Base-by-base conservation (phyloP, 768 basidiomycete genomes). In the Mycena alexandri region DNA sequence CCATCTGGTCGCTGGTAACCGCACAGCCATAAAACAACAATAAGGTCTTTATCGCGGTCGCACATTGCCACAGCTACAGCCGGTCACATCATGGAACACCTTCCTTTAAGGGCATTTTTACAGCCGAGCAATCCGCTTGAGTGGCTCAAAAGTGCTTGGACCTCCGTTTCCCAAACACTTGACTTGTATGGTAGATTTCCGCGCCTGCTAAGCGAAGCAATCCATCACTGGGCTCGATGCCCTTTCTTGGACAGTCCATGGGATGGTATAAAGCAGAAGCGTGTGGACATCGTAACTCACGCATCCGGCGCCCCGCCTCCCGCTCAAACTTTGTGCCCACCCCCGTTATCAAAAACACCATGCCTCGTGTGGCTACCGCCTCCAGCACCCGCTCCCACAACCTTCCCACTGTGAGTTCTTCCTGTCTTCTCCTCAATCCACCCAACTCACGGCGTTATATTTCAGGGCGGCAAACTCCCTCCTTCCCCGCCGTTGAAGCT, bases 91-190 rank as follows among this genome's bases (percentile, higher is more conserved):
- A 36, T 36, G 10, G 11, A 47, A 59, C 38, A 68, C 55, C 57
- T 68, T 59, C 67, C 67, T 43, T 48, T 38, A 58, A 59, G 21
- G 67, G 67, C 24, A 13, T 10, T 63, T 68, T 54, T 55, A 25
- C 8, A 11, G n/a, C n/a, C n/a, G n/a, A n/a, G n/a, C n/a, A n/a
- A n/a, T n/a, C 46, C 53, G 56, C 51, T 56, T 58, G 52, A 67
- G 58, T 67, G 65, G 66, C 66, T 62, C 54, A 56, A 65, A 29
- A 21, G 41, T 61, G 67, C 67, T 58, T 46, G 67, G 67, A 13
- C 67, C 67, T 14, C 4, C 42, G 43, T 10, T 57, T 52, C 43
- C 48, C 54, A n/a, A 68, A 68, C 67, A 68, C 38, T 63, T 24
- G 61, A 59, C 67, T 68, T 63, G 22, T 68, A 68, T 41, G 61